These are phyloP conservation scores for Plasmodium blacklocki DNA, from an alignment of 169 alveolate species.

Conservation along the genomic window DNA sequence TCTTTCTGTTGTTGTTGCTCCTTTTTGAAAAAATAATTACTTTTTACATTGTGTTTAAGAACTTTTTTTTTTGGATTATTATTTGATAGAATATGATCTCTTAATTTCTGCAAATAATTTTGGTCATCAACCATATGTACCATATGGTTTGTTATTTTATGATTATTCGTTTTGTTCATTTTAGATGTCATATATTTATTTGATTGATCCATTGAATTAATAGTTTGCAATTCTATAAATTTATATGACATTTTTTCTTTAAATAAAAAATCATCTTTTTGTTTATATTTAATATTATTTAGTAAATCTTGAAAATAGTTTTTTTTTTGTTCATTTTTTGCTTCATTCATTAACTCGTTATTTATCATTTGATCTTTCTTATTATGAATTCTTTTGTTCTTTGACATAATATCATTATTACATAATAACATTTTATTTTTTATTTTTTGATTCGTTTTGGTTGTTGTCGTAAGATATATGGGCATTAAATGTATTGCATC, in stretches of 20 bases:
- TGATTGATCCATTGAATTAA: neutral
- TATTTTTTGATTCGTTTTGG: neutral
- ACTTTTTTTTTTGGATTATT: neutral
- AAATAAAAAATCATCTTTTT: constrained; percentile 12
- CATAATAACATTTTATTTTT: too few relatives aligned
- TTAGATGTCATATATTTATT: neutral
- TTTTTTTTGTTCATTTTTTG: too few relatives aligned
- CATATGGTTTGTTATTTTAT: neutral
- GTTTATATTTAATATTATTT: neutral
- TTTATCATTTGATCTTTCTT: neutral
- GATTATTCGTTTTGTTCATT: neutral
- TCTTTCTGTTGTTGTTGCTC: neutral
- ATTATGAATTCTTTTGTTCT: too few relatives aligned
- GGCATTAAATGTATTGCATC: constrained; percentile 56
- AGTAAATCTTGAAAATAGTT: too few relatives aligned
- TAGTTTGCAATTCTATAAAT: constrained; percentile 2
- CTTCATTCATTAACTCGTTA: neutral
- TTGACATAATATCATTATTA: too few relatives aligned
- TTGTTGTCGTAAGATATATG: neutral
- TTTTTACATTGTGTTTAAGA: too few relatives aligned
- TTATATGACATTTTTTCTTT: constrained; percentile 40
- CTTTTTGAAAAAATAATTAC: too few relatives aligned
- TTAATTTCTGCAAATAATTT: neutral
- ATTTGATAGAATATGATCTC: neutral
- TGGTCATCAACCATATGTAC: neutral